Conservation (phyloP, 106 monocot species). For the Dendrobium nobile region DNA sequence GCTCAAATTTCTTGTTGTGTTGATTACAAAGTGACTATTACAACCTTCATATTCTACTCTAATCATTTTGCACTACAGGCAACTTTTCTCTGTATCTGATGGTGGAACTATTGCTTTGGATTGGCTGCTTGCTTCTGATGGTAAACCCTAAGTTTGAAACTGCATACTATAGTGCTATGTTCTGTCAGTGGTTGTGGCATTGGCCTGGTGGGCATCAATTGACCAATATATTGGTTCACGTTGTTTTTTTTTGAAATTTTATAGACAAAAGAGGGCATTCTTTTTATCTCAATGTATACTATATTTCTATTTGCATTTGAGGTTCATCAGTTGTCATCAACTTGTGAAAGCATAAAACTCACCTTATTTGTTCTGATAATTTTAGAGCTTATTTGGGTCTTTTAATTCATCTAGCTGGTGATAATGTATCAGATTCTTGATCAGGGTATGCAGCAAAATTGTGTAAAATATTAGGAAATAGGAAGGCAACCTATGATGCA, state of each 20-base stretch:
- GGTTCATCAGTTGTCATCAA: no score
- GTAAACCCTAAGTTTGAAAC: slow-evolving; percentile 22
- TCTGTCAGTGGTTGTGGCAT: not conserved
- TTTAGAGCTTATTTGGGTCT: not conserved
- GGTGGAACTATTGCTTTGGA: slow-evolving; percentile 88
- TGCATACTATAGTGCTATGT: not conserved
- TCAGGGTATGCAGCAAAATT: no score
- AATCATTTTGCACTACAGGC: slow-evolving; percentile 27
- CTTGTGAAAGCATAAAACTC: not conserved
- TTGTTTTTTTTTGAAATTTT: not conserved
- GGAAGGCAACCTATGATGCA: no score
- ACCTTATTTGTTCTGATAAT: not conserved
- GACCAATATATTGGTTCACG: not conserved
- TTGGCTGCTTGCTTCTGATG: slow-evolving; percentile 75
- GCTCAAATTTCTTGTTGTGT: not conserved
- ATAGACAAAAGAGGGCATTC: not conserved
- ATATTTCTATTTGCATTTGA: no score
- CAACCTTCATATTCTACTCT: not conserved
- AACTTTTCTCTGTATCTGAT: slow-evolving; percentile 50
- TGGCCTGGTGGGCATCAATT: not conserved
- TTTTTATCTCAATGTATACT: no score
- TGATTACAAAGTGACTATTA: not conserved
- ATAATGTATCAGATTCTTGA: no score
- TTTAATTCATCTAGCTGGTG: not conserved
- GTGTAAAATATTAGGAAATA: no score